Evolutionary conservation across 2,329 filamentous ascomycete species (phyloP), one percentile per base, ranked within the genome.

Genomic region (Fusarium buxicola): DNA sequence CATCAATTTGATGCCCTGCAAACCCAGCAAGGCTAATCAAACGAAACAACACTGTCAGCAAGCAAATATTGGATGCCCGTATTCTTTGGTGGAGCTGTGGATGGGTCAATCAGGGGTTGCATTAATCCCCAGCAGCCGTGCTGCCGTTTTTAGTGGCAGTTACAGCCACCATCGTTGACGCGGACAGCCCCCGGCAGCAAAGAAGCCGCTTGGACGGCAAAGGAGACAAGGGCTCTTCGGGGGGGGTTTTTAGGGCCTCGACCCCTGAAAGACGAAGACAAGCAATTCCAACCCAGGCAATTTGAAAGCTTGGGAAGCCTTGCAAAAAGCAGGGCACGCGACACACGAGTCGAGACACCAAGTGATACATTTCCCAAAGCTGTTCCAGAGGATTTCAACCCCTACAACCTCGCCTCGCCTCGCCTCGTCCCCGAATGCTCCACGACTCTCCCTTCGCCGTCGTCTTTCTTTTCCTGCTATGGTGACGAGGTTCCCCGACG

Each of bases 111-210:
- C 50, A 65, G 63, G 63, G 63, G 63, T 39, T 46, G 28, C 32
- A 34, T 54, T 63, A 63, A 34, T 43, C 48, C 15, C 15, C 35
- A 25, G 6, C 24, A 27, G 32, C 35, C 40, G 34, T 53, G 57
- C 50, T 69, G 61, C 67, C 58, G 59, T 67, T 67, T 70, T 67
- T 69, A 70, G 63, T 60, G 58, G 57, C 61, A 65, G 57, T 61
- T 59, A 46, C 57, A 47, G 28, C 66, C 64, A 60, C 55, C 55
- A 57, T 55, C 49, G 53, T 35, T 65, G 59, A 69, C 53, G 59
- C 61, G 47, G 58, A 55, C 67, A 54, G 52, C n/a, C 39, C 36
- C 53, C 55, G 43, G 31, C 56, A 63, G 45, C 51, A 49, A 55
- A 55, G 47, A 43, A 65, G 63, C 53, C 46, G 47, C 40, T 30